phyloP scores from a whole-genome alignment of 495 filamentous ascomycete species.

The Xylaria cubensis region DNA sequence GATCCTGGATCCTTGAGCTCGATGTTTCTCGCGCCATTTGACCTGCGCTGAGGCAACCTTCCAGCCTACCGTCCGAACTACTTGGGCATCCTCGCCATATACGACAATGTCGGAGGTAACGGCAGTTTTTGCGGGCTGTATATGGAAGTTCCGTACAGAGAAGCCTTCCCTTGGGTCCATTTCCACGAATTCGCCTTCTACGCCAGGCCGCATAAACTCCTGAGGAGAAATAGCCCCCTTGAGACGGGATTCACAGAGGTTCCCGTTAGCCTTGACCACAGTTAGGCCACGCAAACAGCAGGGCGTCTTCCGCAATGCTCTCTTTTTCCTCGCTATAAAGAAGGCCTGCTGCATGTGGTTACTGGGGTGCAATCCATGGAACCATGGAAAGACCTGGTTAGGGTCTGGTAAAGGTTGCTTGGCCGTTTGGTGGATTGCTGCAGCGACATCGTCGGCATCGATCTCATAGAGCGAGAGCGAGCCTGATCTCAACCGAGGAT shows the following conservation, averaged over 20 bases:
- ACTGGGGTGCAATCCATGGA: conserved; percentile 89
- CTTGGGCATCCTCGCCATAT: conserved; percentile 75
- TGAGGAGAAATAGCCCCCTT: conserved; percentile 84
- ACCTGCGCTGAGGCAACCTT: conserved; percentile 77
- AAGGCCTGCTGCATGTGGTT: conserved; percentile 90
- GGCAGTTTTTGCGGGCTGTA: conserved; percentile 89
- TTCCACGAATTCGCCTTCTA: conserved; percentile 66
- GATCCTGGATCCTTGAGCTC: conserved; percentile 57
- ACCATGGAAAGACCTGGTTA: conserved; percentile 89
- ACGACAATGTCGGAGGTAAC: conserved; percentile 90
- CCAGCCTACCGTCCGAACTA: conserved; percentile 71
- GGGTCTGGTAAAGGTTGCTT: conserved; percentile 84
- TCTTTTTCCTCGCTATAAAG: conserved; percentile 79
- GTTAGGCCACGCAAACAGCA: conserved; percentile 81
- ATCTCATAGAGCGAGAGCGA: conserved; percentile 74
- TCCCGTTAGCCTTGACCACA: conserved; percentile 86
- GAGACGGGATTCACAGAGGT: conserved; percentile 73
- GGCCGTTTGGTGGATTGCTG: conserved; percentile 75
- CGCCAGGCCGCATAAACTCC: conserved; percentile 68
- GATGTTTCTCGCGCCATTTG: conserved; percentile 70
- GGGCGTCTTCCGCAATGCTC: conserved; percentile 73
- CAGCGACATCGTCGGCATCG: conserved; percentile 67
- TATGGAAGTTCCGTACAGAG: conserved; percentile 91
- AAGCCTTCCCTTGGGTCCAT: conserved; percentile 86
- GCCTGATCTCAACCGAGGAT: conserved; percentile 58